Percentiles rank a stretch among this genome's conserved stretches.
Evolutionary conservation across 805 yeast species (phyloP).

Genomic region (Dipodascus geniculatus): DNA sequence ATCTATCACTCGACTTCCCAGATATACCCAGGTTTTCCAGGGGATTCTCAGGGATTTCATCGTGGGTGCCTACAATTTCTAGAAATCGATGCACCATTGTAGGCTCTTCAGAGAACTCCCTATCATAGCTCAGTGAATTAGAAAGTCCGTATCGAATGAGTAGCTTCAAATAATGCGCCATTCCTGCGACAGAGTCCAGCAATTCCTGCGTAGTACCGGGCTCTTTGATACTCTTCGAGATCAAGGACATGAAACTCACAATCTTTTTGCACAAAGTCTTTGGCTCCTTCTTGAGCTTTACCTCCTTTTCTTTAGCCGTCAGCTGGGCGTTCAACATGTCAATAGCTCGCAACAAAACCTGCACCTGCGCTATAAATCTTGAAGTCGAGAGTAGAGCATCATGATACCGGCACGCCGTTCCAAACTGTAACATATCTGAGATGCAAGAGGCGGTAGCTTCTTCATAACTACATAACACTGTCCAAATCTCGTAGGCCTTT

Average conservation of each 20-base stretch:
- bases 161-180: conserved; percentile 86
- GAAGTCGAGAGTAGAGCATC: conserved; percentile 65
- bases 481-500: conserved; percentile 60
- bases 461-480: conserved; percentile 76
- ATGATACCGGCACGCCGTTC: conserved; percentile 59
- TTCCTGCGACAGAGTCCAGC: conserved; percentile 72
- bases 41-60: conserved; percentile 28
- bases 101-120: conserved; percentile 39
- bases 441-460: conserved; percentile 83
- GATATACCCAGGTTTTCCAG: conserved; percentile 14
- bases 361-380: conserved; percentile 57
- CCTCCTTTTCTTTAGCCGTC: conserved; percentile 8
- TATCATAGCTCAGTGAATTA: conserved; percentile 43
- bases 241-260: conserved; percentile 75
- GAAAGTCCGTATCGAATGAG: conserved; percentile 71
- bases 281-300: conserved; percentile 43
- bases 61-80: conserved; percentile 38
- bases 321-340: conserved; percentile 36
- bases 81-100: conserved; percentile 55
- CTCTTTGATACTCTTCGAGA: conserved; percentile 32
- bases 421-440: conserved; percentile 79
- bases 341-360: conserved; percentile 64
- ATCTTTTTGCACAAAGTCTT: conserved; percentile 79
- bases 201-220: conserved; percentile 29
- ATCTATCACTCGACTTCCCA: conserved; percentile 54